Conservation (phyloP, 225 moss, liverwort and hornwort species). For the Ulota crispa region DNA sequence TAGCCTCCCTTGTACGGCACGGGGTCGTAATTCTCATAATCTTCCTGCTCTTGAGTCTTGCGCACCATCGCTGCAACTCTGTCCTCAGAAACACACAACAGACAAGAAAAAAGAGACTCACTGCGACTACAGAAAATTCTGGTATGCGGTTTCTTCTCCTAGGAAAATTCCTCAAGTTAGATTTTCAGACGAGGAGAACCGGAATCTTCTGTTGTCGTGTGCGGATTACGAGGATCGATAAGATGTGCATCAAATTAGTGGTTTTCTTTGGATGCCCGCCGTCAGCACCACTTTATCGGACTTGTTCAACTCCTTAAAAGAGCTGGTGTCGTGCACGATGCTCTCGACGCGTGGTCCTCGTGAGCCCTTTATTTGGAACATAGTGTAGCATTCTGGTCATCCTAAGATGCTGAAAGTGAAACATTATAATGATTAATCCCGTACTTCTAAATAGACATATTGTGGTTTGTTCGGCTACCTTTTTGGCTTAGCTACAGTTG, state of each 20-base stretch:
- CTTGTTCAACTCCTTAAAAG: neutral
- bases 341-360: neutral
- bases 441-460: neutral
- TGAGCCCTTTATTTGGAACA: neutral
- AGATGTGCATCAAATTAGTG: neutral
- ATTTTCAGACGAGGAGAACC: neutral
- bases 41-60: conserved; percentile 22
- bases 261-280: conserved; percentile 7
- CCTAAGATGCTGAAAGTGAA: neutral
- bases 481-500: neutral
- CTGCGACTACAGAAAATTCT: neutral
- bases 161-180: neutral
- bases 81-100: neutral
- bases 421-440: neutral
- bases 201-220: neutral
- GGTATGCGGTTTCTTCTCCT: conserved; percentile 4
- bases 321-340: neutral
- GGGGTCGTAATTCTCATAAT: conserved; percentile 31
- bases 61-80: conserved; percentile 31
- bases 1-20: conserved; percentile 50
- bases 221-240: neutral
- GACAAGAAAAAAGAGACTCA: neutral
- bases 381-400: neutral
- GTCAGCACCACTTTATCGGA: neutral
- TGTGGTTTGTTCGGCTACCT: neutral